Percentiles rank a stretch among this genome's conserved stretches.
These are phyloP conservation scores for Cladosporium sp. DNA, from an alignment of 2,329 filamentous ascomycete genomes.

Conservation along the genomic window DNA sequence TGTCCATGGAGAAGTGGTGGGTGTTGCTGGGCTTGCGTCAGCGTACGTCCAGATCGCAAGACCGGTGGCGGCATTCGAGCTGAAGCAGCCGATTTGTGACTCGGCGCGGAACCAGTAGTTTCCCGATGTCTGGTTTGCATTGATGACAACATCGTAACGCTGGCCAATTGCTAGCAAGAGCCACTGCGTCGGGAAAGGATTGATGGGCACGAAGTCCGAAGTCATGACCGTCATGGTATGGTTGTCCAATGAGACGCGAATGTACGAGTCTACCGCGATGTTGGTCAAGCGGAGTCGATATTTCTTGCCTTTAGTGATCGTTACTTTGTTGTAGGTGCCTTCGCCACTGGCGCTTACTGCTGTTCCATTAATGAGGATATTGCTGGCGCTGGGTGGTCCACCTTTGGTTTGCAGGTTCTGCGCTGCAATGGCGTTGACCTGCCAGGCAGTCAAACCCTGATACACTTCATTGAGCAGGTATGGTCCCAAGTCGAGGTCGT, in stretches of 20 bases:
- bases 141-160: constrained; percentile 45
- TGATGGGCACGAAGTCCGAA: constrained; percentile 36
- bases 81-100: constrained; percentile 33
- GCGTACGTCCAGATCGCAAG: constrained; percentile 35
- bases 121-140: constrained; percentile 38
- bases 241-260: constrained; percentile 35
- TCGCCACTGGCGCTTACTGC: constrained; percentile 33
- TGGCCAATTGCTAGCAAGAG: constrained; percentile 40
- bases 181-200: constrained; percentile 27
- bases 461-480: constrained; percentile 30
- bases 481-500: constrained; percentile 32
- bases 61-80: constrained; percentile 30
- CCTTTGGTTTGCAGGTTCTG: constrained; percentile 25
- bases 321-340: constrained; percentile 24
- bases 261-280: constrained; percentile 40
- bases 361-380: constrained; percentile 40
- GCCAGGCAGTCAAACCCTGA: constrained; percentile 23
- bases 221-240: constrained; percentile 34
- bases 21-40: constrained; percentile 19
- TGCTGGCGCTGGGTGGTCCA: constrained; percentile 38
- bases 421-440: constrained; percentile 27
- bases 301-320: constrained; percentile 32
- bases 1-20: constrained; percentile 21
- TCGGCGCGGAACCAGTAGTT: constrained; percentile 45
- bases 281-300: constrained; percentile 45